phyloP scores from a whole-genome alignment of 768 basidiomycete genomes.

The Boletus rex-veris region DNA sequence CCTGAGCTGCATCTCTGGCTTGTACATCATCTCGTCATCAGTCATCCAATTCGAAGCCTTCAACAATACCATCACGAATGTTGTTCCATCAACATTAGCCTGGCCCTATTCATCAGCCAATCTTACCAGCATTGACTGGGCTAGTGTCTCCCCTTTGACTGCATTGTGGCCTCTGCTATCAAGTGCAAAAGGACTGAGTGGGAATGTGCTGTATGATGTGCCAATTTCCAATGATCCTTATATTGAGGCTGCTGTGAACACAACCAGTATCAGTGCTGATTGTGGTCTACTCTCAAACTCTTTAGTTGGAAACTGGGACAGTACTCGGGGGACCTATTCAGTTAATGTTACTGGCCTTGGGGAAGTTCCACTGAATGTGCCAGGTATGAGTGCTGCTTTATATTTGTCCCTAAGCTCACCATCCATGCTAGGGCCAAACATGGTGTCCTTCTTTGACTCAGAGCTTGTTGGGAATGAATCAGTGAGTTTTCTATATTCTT shows the following conservation, averaged over 20 bases:
- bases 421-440: no score
- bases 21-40: conserved; percentile 24
- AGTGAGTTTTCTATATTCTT: no score
- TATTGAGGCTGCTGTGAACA: conserved; percentile 13
- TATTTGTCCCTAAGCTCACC: no score
- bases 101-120: background rate
- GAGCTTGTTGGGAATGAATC: no score
- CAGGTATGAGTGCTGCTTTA: background rate
- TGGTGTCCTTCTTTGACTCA: no score
- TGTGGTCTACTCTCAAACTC: conserved; percentile 15
- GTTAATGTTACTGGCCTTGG: conserved; percentile 8
- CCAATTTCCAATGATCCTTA: background rate
- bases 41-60: conserved; percentile 20
- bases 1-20: conserved; percentile 11
- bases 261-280: conserved; percentile 11
- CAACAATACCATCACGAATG: background rate
- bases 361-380: background rate
- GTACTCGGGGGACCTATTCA: no score
- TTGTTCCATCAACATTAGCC: background rate
- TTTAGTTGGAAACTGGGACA: background rate
- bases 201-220: conserved; percentile 16
- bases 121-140: background rate
- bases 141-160: background rate
- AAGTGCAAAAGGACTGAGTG: conserved; percentile 10
- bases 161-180: background rate